Base-by-base conservation (phyloP, 176 grass and related monocot species). In the Lolium multiflorum region DNA sequence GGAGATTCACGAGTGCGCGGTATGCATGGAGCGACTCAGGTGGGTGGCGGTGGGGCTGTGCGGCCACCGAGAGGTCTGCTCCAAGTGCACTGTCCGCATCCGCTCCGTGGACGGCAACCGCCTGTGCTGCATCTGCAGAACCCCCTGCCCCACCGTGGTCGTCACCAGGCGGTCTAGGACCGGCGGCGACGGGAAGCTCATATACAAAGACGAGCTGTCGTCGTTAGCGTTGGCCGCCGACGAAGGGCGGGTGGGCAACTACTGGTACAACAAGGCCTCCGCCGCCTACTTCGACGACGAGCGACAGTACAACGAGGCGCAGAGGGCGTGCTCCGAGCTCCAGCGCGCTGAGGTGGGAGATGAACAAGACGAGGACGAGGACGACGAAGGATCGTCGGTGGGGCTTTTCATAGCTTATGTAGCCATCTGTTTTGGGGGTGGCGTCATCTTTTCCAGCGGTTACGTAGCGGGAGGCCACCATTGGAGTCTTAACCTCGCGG, bases 91-190 rank as follows among this genome's bases (percentile, higher is more conserved):
- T 0, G 25, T 9, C 56, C 24, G 43, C 17, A 47, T 75, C 56
- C 39, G 56, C 25, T 48, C 48, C 11, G 74, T 75, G 24, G 3
- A 16, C 0, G 7, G 7, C 22, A 13, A 84, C 55, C 57, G 5
- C 16, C 71, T 6, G 0, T 64, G 82, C 71, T 75, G 57, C 69
- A 21, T 84, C 71, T 84, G 82, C 22, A 35, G 82, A 7, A 1
- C 54, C 1, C 3, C 0, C 17, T 76, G 82, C 43, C 24, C 21
- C 56, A 9, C 43, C 70, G 69, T 84, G 16, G 0, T 62, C 41
- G 55, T 74, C 15, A 60, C 51, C 50, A 52, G 50, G 50, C 13
- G 14, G 0, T 52, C 67, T 7, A 72, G 0, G 44, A 63, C 28
- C 35, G 18, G 41, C 35, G 18, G 41, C 41, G 41, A 12, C 17